Base-by-base conservation (phyloP, 139 green algal genomes). In the Pseudopediastrum boryanum region DNA sequence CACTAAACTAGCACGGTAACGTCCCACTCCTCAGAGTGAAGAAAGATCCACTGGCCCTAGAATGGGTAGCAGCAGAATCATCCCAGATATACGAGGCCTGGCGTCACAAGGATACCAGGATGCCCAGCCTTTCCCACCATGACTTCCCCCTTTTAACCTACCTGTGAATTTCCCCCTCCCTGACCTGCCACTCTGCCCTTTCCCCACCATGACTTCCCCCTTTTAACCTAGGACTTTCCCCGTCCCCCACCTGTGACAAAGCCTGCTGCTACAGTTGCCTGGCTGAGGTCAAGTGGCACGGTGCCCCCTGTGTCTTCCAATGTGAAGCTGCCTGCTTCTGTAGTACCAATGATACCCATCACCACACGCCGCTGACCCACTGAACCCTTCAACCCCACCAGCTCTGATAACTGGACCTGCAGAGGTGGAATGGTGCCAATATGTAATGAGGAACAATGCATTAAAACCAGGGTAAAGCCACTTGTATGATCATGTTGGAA, bases 221-320 rank as follows among this genome's bases (percentile, higher is more conserved):
- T n/a, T n/a, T n/a, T n/a, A n/a, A n/a, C n/a, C n/a, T n/a, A n/a
- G n/a, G 21, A 25, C 21, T 8, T 25, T 25, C 19, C 29, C 42
- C 29, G 23, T 9, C 13, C 19, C 78, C 9, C 75, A 90, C 89
- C 89, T 58, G 90, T 96, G 67, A 92, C 94, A 35, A 96, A 79
- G 58, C 94, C 94, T 13, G 73, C 78, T 0, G 90, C 83, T 0
- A 86, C 89, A 66, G 88, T 71, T 2, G 90, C 89, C 1, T 81
- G 25, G 1, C 71, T 80, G 2, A 98, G 75, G 84, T 98, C 93
- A 8, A 98, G 73, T 1, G 91, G 91, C 64, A 98, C 61, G 1
- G 83, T 59, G 3, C 84, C 92, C 2, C 84, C 90, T 27, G 90
- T 61, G 81, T 98, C 94, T 71, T 98, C 95, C 2, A 98, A 78